A percentile compares a stretch with the other conserved stretches of the same genome.
Evolutionary conservation across 352 stramenopile species (phyloP).

Genomic region (Phytophthora pistaciae): DNA sequence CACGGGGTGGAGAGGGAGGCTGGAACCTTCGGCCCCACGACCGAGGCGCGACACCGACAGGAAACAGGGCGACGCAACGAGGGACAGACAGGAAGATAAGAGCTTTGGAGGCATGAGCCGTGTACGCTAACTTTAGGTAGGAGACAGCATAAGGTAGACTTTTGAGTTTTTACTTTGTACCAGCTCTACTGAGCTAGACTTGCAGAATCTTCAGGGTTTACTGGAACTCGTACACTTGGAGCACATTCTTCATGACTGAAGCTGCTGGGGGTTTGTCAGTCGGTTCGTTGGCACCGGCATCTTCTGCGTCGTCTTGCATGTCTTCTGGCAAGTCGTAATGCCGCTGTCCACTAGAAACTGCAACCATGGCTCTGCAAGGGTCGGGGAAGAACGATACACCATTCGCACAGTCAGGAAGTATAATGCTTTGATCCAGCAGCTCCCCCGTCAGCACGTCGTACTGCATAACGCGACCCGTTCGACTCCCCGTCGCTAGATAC

Average conservation of each 20-base stretch:
- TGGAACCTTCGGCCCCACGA: conserved; percentile 52
- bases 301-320: conserved; percentile 47
- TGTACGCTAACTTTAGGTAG: conserved; percentile 40
- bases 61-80: conserved; percentile 8
- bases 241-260: conserved; percentile 32
- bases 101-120: conserved; percentile 73
- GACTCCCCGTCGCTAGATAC: conserved; percentile 74
- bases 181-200: too few relatives aligned
- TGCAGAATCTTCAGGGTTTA: neutral
- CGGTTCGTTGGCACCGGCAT: neutral
- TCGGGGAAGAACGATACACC: conserved; percentile 84
- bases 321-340: conserved; percentile 72
- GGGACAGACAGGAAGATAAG: conserved; percentile 33
- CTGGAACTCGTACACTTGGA: conserved; percentile 62
- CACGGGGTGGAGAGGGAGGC: conserved; percentile 70
- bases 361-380: conserved; percentile 45
- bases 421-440: conserved; percentile 57
- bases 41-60: conserved; percentile 23
- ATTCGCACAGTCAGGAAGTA: conserved; percentile 68
- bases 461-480: conserved; percentile 55
- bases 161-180: too few relatives aligned
- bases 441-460: conserved; percentile 67
- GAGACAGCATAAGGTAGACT: too few relatives aligned
- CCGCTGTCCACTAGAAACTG: conserved; percentile 70
- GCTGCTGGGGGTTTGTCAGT: conserved; percentile 24